Base-by-base conservation (phyloP, 192 early-diverging fungal species). In the Lunasporangiospora selenospora region DNA sequence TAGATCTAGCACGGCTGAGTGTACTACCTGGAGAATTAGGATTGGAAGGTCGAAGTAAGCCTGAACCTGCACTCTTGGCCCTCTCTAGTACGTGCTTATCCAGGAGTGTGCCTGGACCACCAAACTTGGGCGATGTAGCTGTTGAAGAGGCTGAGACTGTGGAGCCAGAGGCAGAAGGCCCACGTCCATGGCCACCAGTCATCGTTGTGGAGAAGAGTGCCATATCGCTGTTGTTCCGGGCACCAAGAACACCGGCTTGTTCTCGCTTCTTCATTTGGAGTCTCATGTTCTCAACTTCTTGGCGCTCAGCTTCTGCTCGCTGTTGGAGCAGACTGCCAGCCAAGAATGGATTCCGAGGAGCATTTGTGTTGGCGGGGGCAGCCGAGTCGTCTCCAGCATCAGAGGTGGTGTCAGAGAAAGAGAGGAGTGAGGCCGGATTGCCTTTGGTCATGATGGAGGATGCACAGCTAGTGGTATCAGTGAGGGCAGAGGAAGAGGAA, bases 271-370 rank as follows among this genome's bases (percentile, higher is more conserved):
- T 62, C 10, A 73, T 59, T 31, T 73, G 69, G 33, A 43, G 32
- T 36, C 63, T 73, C 61, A 73, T 53, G 24, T 58, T 45, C 23
- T 73, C 69, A 31, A 73, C 42, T 29, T 73, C 69, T 58, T 73
- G 69, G 30, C 63, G 62, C 49, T 73, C 69, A 31, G 61, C 69
- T 26, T 73, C 69, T 3, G 46, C 60, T n/a, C 69, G 69, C 41
- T 73, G 69, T 30, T 73, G 69, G 34, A 73, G 49, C 23, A 73
- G 50, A 58, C 69, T 73, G 34, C 69, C 69, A 1, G 61, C 55
- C 46, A 62, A 57, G 43, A 73, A 73, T 10, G 60, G 69, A 3
- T 23, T 44, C 39, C 58, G 56, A 5, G 3, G 30, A 29, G 21
- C 55, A 8, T 15, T 1, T 4, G 19, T 26, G 12, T 5, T 45